phyloP scores from a whole-genome alignment of 371 early-diverging fungal species.

The Smittium culicis region DNA sequence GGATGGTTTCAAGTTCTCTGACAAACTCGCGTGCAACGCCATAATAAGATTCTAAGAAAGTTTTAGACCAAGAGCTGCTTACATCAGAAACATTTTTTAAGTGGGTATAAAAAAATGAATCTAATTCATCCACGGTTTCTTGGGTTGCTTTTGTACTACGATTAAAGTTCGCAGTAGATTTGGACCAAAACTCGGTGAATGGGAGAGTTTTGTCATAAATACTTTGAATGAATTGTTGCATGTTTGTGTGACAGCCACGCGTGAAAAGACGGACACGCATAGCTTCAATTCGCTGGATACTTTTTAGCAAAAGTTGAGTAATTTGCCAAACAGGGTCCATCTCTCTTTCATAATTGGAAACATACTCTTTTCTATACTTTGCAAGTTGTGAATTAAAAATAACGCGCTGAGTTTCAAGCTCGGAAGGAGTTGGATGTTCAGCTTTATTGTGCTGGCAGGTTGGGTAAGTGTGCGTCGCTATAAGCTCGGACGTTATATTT shows the following conservation, averaged over 20 bases:
- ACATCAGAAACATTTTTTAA: conserved; percentile 39
- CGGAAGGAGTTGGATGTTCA: conserved; percentile 46
- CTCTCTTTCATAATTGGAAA: conserved; percentile 31
- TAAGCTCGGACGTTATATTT: conserved; percentile 50
- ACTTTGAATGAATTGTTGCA: conserved; percentile 33
- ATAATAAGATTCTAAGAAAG: conserved; percentile 35
- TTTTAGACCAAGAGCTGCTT: conserved; percentile 34
- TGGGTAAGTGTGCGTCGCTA: conserved; percentile 55
- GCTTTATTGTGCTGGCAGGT: conserved; percentile 56
- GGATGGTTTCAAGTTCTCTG: conserved; percentile 35
- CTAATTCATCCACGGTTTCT: conserved; percentile 38
- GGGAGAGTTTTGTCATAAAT: conserved; percentile 30
- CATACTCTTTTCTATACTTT: conserved; percentile 32
- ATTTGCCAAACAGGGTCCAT: conserved; percentile 37
- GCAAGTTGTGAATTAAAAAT: conserved; percentile 43
- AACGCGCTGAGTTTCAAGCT: conserved; percentile 51
- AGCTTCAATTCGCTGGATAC: conserved; percentile 33
- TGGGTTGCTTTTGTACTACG: conserved; percentile 20
- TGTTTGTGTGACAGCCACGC: conserved; percentile 29
- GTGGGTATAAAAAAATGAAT: conserved; percentile 36
- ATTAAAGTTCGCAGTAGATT: conserved; percentile 10
- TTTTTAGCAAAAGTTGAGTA: conserved; percentile 33
- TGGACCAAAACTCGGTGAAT: conserved; percentile 28
- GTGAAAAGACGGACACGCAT: conserved; percentile 34
- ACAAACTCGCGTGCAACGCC: conserved; percentile 37